phyloP scores from a whole-genome alignment of 176 grass and related monocot species.

The Eragrostis nindensis region DNA sequence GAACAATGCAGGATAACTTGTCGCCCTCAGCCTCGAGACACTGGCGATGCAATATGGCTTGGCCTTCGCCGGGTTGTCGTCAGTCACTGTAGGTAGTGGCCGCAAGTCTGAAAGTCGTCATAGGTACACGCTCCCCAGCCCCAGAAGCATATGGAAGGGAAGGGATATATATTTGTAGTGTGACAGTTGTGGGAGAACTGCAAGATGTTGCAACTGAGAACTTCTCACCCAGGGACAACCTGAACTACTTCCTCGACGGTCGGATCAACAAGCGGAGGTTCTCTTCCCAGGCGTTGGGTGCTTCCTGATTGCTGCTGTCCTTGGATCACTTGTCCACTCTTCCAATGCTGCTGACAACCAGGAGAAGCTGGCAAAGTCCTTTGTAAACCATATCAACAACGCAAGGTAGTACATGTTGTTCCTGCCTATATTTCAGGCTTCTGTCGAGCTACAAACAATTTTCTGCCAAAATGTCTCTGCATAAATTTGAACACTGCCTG shows the following conservation, averaged over 20 bases:
- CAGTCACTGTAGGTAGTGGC: conserved; percentile 88
- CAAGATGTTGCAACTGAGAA: too few relatives aligned
- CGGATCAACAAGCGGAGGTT: conserved; percentile 85
- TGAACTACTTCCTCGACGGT: conserved; percentile 90
- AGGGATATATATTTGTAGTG: neutral
- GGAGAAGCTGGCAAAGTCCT: conserved; percentile 66
- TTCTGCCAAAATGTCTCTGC: too few relatives aligned
- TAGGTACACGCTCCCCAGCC: conserved; percentile 47
- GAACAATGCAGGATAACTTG: conserved; percentile 68
- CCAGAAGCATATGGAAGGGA: neutral
- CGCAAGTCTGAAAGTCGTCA: conserved; percentile 85
- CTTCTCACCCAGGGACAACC: too few relatives aligned
- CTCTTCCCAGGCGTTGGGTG: conserved; percentile 85
- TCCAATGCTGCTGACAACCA: conserved; percentile 87
- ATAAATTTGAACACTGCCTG: too few relatives aligned
- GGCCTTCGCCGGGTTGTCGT: conserved; percentile 79
- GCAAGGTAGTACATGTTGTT: conserved; percentile 11
- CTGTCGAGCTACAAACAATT: too few relatives aligned
- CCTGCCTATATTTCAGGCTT: neutral
- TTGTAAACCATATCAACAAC: conserved; percentile 38
- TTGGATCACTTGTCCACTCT: conserved; percentile 82
- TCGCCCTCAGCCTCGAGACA: conserved; percentile 87
- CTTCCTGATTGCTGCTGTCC: conserved; percentile 84
- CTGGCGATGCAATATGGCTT: conserved; percentile 86
- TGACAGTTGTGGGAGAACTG: too few relatives aligned